These are phyloP conservation scores for Teratosphaeriaceae sp. DNA, from an alignment of 2,329 filamentous ascomycete species.

Conservation along the genomic window DNA sequence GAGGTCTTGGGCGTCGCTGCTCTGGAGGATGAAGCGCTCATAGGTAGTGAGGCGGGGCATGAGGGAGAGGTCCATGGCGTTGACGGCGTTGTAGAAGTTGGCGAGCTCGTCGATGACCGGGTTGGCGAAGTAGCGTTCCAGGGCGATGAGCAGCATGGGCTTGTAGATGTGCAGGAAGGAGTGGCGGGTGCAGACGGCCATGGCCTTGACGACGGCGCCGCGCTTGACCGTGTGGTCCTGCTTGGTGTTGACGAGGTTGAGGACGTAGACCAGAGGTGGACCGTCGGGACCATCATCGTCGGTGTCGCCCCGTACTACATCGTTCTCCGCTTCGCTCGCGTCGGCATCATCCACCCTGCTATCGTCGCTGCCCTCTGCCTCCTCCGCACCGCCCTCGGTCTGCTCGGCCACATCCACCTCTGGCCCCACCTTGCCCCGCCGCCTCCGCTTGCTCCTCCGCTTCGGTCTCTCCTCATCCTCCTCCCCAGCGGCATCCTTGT, in stretches of 20 bases:
- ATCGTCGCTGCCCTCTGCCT: slow-evolving; percentile 42
- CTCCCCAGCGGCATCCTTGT: slow-evolving; percentile 85
- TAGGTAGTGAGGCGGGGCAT: slow-evolving; percentile 80
- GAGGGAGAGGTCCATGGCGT: slow-evolving; percentile 91
- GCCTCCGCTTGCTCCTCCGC: slow-evolving; percentile 37
- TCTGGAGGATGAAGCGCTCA: slow-evolving; percentile 79
- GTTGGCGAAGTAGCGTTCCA: slow-evolving; percentile 94
- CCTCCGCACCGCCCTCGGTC: slow-evolving; percentile 39
- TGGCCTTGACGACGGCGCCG: slow-evolving; percentile 92
- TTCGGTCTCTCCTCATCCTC: slow-evolving; percentile 64
- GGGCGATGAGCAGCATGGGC: slow-evolving; percentile 78
- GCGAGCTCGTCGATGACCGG: slow-evolving; percentile 72
- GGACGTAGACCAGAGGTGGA: slow-evolving; percentile 88
- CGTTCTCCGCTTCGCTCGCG: slow-evolving; percentile 42
- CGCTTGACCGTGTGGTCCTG: slow-evolving; percentile 87
- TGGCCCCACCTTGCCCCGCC: slow-evolving; percentile 21
- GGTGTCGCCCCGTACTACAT: slow-evolving; percentile 43
- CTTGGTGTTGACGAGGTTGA: slow-evolving; percentile 97
- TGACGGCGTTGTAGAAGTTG: slow-evolving; percentile 84
- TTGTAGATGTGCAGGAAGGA: slow-evolving; percentile 99
- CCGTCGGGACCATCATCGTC: slow-evolving; percentile 61
- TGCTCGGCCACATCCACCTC: slow-evolving; percentile 34
- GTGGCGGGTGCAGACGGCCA: slow-evolving; percentile 97
- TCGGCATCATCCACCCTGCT: slow-evolving; percentile 34
- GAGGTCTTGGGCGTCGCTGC: slow-evolving; percentile 89